Evolutionary conservation across 768 basidiomycete genomes (phyloP), one percentile per base, ranked within the genome.

Genomic region (Psilocybe cubensis): DNA sequence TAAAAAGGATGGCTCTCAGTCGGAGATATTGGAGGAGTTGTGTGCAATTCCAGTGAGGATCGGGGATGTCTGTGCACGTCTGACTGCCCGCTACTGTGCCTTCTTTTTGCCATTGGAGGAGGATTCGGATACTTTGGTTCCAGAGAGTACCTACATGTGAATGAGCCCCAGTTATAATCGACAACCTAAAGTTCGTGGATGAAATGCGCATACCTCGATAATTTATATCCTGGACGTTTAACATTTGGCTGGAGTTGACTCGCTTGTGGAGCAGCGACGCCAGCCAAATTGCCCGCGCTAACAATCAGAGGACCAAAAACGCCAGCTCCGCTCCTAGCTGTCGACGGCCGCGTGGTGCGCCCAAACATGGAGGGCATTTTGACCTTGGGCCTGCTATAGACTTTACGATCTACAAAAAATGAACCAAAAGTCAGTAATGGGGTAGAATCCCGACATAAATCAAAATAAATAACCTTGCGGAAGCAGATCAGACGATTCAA

Each of bases 251-350:
- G 63, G 78, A 77, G 24, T 74, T 74, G 48, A 63, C 72, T 81
- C 42, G 77, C 71, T 9, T 64, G 61, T 0, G 89, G 88, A 0
- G 86, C 81, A 6, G 85, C 83, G 2, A 80, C 80, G 17, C 88
- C 89, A 1, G 80, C 74, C 7, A 93, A 71, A 46, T 85, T 84
- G 2, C 83, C 86, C 0, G 89, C 85, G 55, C 85, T 84, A 6
- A 87, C 83, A 20, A 94, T 85, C 31, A 94, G 79, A 3, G 89
- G 81, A 0, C 88, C 90, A 57, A 89, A 80, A 1, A 88, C 88
- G 4, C 88, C 87, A 0, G 77, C 88, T 20, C 77, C 78, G 61
- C 73, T 85, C 57, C 79, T 73, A 12, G 80, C 77, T 44, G 77
- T 72, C 5, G 73, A 24, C 72, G 74, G 62, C 76, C 83, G 61